Base-by-base conservation (phyloP, 352 stramenopile species). In the Phytopythium cucurbitacearum region DNA sequence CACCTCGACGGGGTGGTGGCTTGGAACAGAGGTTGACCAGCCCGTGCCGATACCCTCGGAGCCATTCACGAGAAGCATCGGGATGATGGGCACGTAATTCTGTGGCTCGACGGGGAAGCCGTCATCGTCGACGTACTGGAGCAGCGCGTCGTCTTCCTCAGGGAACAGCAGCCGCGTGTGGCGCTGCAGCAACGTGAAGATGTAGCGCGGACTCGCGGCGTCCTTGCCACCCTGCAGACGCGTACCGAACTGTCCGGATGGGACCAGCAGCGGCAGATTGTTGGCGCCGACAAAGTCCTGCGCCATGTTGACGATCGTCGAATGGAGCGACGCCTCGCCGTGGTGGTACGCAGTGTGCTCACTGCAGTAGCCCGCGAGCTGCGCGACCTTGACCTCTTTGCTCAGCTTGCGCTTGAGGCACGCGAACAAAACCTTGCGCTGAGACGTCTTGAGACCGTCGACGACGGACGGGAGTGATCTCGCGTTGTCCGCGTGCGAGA, bases 401-500 rank as follows among this genome's bases (percentile, higher is more conserved):
- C 96, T 99, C 3, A 99, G 82, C 62, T 99, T 99, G 47, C 97
- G 90, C 70, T 99, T 99, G 68, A 99, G 91, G 56, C 97, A 99
- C 11, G 91, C 89, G 64, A 98, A 99, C 8, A 99, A 69, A 8
- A 99, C 89, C 62, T 99, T 99, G 7, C 96, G 80, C 73, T 99
- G 96, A 9, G 92, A 98, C n/a, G 96, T 89, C 65, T 99, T 99
- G 48, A 99, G 93, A 1, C 97, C 97, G 59, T 99, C 97, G 38
- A 99, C 73, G 1, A 99, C 79, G 21, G 94, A 94, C 13, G 96
- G 96, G 51, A 99, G 87, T 5, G 96, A 99, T 12, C 97, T 89
- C 34, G 85, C 76, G 64, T 99, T 98, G 71, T 99, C 97, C 4
- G 94, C 91, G 40, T 97, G 78, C 13, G 94, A 99, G 67, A 99